These are phyloP conservation scores for Escovopsis sp. DNA, from an alignment of 2,329 filamentous ascomycete genomes.

Conservation along the genomic window DNA sequence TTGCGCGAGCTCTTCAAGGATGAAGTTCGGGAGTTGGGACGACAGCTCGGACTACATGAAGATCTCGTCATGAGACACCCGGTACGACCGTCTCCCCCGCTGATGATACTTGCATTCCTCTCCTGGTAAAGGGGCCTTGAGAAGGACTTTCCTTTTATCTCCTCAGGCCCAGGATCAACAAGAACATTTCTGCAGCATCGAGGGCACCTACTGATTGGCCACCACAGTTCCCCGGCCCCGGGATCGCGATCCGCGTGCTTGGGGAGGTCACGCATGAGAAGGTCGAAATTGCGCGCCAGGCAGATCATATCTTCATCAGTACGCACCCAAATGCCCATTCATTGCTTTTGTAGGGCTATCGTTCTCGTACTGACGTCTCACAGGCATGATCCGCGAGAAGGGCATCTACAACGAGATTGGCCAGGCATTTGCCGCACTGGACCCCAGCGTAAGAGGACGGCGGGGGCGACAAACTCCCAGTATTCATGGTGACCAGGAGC, in stretches of 20 bases:
- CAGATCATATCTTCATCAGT: conserved; percentile 21
- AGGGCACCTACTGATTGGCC: no score
- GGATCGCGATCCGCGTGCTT: conserved; percentile 62
- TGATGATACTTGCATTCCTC: no score
- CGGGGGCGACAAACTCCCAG: no score
- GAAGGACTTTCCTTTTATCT: no score
- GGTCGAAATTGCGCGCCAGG: conserved; percentile 63
- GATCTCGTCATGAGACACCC: conserved; percentile 17
- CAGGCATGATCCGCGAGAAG: conserved; percentile 48
- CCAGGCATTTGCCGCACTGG: conserved; percentile 14
- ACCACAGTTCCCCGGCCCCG: conserved; percentile 27
- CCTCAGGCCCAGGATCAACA: no score
- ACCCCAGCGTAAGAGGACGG: conserved; percentile 7
- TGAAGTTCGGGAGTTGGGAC: conserved; percentile 34
- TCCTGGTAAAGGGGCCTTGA: no score
- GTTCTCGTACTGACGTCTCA: background rate
- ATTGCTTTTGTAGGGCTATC: background rate
- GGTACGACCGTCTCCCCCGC: no score
- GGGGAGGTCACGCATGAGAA: conserved; percentile 71
- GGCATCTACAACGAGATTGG: conserved; percentile 45
- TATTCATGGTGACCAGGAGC: background rate
- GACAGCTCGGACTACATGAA: conserved; percentile 17
- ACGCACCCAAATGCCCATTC: background rate
- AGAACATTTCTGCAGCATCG: no score
- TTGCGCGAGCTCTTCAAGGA: conserved; percentile 50